Percentiles rank a stretch among this genome's conserved stretches.
Evolutionary conservation across 352 stramenopile species (phyloP).

Genomic region (Globisporangium takayamanum): DNA sequence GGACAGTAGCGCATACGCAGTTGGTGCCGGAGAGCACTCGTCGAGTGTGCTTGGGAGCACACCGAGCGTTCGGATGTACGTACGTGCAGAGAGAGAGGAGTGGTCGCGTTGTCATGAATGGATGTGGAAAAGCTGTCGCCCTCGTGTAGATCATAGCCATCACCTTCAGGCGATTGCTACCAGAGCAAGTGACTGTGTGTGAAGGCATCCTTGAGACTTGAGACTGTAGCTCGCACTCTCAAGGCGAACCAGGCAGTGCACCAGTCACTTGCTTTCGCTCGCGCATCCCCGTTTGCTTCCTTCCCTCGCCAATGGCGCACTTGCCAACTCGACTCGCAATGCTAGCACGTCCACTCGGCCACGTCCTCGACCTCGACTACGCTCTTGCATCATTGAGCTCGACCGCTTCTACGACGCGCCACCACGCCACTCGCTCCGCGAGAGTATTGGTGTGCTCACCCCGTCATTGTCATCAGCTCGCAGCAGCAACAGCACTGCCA

Average conservation of each 20-base stretch:
- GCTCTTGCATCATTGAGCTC: not conserved
- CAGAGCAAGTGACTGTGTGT: too few relatives aligned
- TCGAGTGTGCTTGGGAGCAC: too few relatives aligned
- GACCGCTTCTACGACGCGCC: not conserved
- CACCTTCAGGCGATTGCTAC: too few relatives aligned
- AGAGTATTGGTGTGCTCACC: not conserved
- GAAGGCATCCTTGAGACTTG: too few relatives aligned
- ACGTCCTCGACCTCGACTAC: not conserved
- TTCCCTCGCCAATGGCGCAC: too few relatives aligned
- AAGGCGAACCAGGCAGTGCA: too few relatives aligned
- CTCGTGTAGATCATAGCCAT: not conserved
- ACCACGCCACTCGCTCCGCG: not conserved
- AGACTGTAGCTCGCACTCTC: too few relatives aligned
- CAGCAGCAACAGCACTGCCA: not conserved
- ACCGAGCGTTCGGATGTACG: not conserved
- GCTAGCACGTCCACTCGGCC: too few relatives aligned
- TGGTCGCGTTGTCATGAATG: constrained; percentile 2
- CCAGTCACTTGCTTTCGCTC: too few relatives aligned
- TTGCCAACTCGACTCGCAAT: not conserved
- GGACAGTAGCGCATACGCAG: too few relatives aligned
- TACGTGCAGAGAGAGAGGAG: not conserved
- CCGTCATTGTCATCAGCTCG: not conserved
- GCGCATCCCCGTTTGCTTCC: too few relatives aligned
- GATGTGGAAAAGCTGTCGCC: not conserved
- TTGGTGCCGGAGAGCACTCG: too few relatives aligned